Evolutionary conservation across 2,329 filamentous ascomycete genomes (phyloP).

Genomic region (Beauveria sp.): DNA sequence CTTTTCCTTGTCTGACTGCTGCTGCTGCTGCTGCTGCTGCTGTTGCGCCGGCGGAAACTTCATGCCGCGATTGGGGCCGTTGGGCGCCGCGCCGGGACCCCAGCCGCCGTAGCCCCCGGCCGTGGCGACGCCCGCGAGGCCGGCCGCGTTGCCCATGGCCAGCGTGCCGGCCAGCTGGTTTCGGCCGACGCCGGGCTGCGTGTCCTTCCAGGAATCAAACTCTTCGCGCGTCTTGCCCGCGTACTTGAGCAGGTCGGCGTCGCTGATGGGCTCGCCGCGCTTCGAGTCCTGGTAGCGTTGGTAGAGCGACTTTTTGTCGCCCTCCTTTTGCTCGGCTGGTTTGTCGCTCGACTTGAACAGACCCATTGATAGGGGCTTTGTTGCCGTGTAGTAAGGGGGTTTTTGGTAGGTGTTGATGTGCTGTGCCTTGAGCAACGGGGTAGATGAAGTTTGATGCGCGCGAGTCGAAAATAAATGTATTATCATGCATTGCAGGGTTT

Average conservation of each 20-base stretch:
- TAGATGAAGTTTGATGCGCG: too few relatives aligned
- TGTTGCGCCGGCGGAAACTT: slow-evolving; percentile 25
- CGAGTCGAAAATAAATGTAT: too few relatives aligned
- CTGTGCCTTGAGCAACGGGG: too few relatives aligned
- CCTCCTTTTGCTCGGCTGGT: slow-evolving; percentile 1
- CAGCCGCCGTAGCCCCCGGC: slow-evolving; percentile 27
- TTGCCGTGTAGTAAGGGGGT: not conserved
- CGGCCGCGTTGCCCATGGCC: slow-evolving; percentile 21
- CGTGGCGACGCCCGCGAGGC: slow-evolving; percentile 23
- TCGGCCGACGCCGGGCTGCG: slow-evolving; percentile 30
- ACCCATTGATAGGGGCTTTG: not conserved
- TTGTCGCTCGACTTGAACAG: slow-evolving; percentile 8
- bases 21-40: not conserved
- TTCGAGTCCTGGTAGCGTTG: slow-evolving; percentile 25
- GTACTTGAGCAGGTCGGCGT: slow-evolving; percentile 33
- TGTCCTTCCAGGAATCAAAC: slow-evolving; percentile 20
- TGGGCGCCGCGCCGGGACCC: slow-evolving; percentile 22
- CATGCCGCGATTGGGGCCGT: slow-evolving; percentile 22
- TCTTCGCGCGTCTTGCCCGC: slow-evolving; percentile 28
- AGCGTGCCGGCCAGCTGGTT: slow-evolving; percentile 31
- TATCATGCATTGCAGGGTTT: not conserved
- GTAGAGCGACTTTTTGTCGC: slow-evolving; percentile 24
- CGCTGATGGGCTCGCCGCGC: slow-evolving; percentile 23
- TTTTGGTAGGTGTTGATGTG: too few relatives aligned
- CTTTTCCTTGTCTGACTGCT: slow-evolving; percentile 4